Conservation (phyloP, 1,284 basidiomycete genomes). For the Tetrapyrgos nigripes region DNA sequence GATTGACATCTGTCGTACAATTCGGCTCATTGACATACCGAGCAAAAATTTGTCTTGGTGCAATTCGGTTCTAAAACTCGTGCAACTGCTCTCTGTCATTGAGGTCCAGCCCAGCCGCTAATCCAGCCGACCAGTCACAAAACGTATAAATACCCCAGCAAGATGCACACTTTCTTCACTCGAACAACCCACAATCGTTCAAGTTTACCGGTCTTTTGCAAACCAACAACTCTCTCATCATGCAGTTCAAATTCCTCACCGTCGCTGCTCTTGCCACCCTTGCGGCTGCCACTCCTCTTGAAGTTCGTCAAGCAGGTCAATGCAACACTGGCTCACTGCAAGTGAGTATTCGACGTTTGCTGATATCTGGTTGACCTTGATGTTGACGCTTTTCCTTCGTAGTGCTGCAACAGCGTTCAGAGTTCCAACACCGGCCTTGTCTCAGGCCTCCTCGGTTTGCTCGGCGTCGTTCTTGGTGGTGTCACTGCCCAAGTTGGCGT, state of each 20-base stretch:
- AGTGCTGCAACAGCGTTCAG: conserved; percentile 18
- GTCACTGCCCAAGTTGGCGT: conserved; percentile 19
- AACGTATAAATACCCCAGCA: background rate
- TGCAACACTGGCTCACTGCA: conserved; percentile 24
- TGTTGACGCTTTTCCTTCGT: background rate
- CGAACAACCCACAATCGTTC: background rate
- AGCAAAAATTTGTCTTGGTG: too few relatives aligned
- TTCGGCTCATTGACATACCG: too few relatives aligned
- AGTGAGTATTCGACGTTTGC: background rate
- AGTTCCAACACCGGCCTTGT: background rate
- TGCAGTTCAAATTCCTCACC: conserved; percentile 1
- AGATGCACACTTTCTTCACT: background rate
- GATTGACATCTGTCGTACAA: too few relatives aligned
- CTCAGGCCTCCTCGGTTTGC: conserved; percentile 12
- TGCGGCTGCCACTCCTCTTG: conserved; percentile 23
- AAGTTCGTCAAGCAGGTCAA: background rate
- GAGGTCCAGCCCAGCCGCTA: too few relatives aligned
- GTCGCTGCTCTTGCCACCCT: conserved; percentile 14
- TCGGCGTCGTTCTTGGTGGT: conserved; percentile 12
- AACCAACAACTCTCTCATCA: background rate
- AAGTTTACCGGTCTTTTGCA: background rate
- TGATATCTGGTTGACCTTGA: background rate
- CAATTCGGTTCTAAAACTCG: too few relatives aligned
- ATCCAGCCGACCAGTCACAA: background rate
- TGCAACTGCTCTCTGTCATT: too few relatives aligned